Base-by-base conservation (phyloP, 2,329 filamentous ascomycete species). In the Elsinoe arachidis region DNA sequence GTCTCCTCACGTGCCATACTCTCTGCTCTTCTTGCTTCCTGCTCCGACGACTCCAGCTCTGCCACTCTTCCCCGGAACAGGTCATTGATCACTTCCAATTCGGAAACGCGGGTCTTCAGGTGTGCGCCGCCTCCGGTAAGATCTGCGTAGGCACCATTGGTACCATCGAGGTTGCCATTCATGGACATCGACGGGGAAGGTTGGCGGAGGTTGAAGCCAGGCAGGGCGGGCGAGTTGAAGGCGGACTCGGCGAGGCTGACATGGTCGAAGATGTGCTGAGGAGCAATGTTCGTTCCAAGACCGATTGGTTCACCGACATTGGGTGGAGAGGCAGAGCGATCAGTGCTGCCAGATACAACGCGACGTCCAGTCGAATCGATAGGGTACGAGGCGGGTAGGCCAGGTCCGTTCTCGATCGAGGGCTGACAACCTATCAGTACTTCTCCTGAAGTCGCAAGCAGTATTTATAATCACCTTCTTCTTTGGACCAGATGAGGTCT, bases 101-200 rank as follows among this genome's bases (percentile, higher is more conserved):
- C 93, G 64, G 86, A 93, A 34, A 99, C 92, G 41, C 93, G 85
- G 0, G 93, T 99, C 74, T 95, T 95, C n/a, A 97, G 78, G 53
- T 85, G 86, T 4, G 88, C 88, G 70, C 95, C 96, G 61, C 86
- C 82, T 1, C 86, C 85, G 55, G 90, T 77, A 21, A 95, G 80
- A 60, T 88, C 85, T 67, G 96, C 88, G 69, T 89, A 90, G 2
- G 85, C 86, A n/a, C 39, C 39, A 67, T 90, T 86, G 0, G 87
- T 83, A 3, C 82, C 77, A 59, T 91, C 88, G 57, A 85, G 76
- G 61, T 84, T 79, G 53, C 74, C 76, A 61, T 83, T 80, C 59
- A 80, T 65, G 66, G 83, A 74, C 61, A 78, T 70, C 69, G 81
- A 76, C 3, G 84, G 83, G 1, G 84, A 87, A 5, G 79, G 78